phyloP scores from a whole-genome alignment of 139 green algal species.

The Chlorella sp. region DNA sequence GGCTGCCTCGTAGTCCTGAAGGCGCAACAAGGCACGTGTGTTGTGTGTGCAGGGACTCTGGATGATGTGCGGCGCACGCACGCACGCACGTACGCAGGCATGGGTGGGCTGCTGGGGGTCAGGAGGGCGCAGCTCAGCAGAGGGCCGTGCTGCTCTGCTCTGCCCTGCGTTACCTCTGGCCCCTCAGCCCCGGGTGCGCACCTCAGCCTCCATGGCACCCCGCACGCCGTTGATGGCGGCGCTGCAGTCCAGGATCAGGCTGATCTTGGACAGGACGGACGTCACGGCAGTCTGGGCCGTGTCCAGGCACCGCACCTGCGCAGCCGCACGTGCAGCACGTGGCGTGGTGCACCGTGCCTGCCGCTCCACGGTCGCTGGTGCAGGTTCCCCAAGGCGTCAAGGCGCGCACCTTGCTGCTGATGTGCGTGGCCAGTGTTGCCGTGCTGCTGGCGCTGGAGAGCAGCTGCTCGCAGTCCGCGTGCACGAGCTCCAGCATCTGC shows the following conservation, averaged over 20 bases:
- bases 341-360: not conserved
- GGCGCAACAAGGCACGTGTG: too few species aligned
- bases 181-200: not conserved
- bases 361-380: too few species aligned
- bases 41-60: too few species aligned
- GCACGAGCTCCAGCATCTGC: conserved; percentile 72
- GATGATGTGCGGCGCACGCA: too few species aligned
- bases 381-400: too few species aligned
- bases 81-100: too few species aligned
- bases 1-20: conserved; percentile 84
- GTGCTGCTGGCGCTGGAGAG: conserved; percentile 56
- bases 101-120: too few species aligned
- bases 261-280: conserved; percentile 36
- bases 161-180: too few species aligned
- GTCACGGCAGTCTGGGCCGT: conserved; percentile 60
- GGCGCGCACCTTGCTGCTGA: conserved; percentile 70
- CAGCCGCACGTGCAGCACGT: not conserved
- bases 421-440: conserved; percentile 68
- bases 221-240: conserved; percentile 70
- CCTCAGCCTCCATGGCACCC: conserved; percentile 38
- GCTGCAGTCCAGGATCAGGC: conserved; percentile 70
- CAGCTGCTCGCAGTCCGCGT: conserved; percentile 72
- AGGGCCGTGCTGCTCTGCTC: not conserved
- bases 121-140: not conserved
- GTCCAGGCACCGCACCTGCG: conserved; percentile 62